These are phyloP conservation scores for Penicillium occitanis DNA, from an alignment of 2,329 filamentous ascomycete species.

Conservation along the genomic window DNA sequence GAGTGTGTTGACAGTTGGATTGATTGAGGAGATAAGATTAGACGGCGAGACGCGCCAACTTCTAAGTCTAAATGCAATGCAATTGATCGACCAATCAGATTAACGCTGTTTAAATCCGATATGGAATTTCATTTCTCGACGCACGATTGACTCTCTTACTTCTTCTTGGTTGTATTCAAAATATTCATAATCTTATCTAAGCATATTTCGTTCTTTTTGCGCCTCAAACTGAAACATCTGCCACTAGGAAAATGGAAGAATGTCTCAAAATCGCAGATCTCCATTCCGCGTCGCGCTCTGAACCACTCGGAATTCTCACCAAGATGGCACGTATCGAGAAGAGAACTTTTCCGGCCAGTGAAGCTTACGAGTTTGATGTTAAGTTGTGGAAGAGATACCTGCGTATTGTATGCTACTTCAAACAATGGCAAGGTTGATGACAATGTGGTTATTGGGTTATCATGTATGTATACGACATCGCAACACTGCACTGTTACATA, in stretches of 20 bases:
- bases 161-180: neutral
- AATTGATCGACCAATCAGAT: neutral
- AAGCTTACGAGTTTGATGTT: slow-evolving; percentile 50
- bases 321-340: slow-evolving; percentile 47
- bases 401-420: slow-evolving; percentile 31
- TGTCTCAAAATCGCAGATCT: slow-evolving; percentile 37
- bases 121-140: neutral
- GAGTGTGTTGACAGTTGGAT: neutral
- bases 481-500: slow-evolving; percentile 51
- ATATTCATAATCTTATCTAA: neutral
- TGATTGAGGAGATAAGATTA: neutral
- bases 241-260: slow-evolving; percentile 25
- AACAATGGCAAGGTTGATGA: slow-evolving; percentile 8
- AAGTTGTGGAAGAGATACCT: slow-evolving; percentile 52
- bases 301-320: slow-evolving; percentile 38
- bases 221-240: neutral
- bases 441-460: slow-evolving; percentile 45
- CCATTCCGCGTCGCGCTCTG: slow-evolving; percentile 37
- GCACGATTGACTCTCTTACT: neutral
- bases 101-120: neutral
- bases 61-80: neutral
- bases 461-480: slow-evolving; percentile 49
- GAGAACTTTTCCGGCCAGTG: slow-evolving; percentile 53
- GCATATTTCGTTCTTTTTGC: neutral
- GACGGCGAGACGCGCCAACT: neutral